A percentile compares a stretch with the other conserved stretches of the same genome.
Conservation (phyloP, 345 rosid genomes). For the Sisymbrium altissimum region DNA sequence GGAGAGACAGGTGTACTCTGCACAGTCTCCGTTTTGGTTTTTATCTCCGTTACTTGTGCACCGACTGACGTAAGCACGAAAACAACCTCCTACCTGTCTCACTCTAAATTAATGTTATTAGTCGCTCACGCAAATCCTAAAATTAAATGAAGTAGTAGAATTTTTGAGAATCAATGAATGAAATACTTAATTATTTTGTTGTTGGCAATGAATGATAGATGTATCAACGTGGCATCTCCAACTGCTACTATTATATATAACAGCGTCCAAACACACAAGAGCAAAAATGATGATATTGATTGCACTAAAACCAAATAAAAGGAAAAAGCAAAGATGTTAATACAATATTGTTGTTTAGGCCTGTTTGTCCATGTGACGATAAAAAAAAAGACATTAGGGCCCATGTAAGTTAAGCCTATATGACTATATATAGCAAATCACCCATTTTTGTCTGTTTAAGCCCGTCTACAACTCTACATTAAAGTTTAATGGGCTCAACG, state of each 20-base stretch:
- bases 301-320: too few species aligned
- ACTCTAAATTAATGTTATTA: slow-evolving; percentile 6
- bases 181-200: not conserved
- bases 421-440: too few species aligned
- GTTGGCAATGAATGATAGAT: not conserved
- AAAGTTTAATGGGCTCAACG: too few species aligned
- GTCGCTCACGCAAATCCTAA: not conserved
- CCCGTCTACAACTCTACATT: too few species aligned
- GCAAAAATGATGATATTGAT: too few species aligned
- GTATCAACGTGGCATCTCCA: not conserved
- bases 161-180: not conserved
- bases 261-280: not conserved
- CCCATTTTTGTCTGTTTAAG: too few species aligned
- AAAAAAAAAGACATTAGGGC: too few species aligned
- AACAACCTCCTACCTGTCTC: slow-evolving; percentile 25
- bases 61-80: slow-evolving; percentile 30
- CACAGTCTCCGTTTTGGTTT: not conserved
- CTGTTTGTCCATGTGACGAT: too few species aligned
- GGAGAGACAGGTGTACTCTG: slow-evolving; percentile 18
- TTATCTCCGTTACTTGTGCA: slow-evolving; percentile 26
- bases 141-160: not conserved
- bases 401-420: too few species aligned
- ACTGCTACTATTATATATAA: not conserved
- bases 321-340: too few species aligned
- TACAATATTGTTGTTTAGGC: too few species aligned